Percentiles rank a stretch among this genome's conserved stretches.
Conservation (phyloP, 2,329 filamentous ascomycete genomes). For the Diaporthe aspalathi region DNA sequence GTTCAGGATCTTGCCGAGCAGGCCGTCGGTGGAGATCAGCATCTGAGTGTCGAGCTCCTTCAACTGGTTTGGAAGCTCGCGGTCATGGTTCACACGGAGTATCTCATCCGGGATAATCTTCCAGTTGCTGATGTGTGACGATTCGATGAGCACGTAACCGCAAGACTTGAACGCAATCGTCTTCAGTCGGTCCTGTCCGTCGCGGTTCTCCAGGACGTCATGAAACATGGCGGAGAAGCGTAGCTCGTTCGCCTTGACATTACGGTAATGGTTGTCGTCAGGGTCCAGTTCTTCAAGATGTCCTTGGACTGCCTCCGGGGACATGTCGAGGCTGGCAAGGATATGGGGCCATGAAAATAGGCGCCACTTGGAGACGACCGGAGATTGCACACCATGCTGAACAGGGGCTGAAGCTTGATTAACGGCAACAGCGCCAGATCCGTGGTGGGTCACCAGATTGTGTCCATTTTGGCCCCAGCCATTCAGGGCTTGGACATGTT, state of each 20-base stretch:
- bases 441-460: background rate
- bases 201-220: constrained; percentile 45
- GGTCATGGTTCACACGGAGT: constrained; percentile 34
- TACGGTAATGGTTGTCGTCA: background rate
- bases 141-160: constrained; percentile 65
- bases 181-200: constrained; percentile 46
- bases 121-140: constrained; percentile 51
- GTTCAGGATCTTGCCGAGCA: constrained; percentile 51
- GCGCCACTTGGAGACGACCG: constrained; percentile 42
- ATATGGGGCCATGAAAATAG: constrained; percentile 55
- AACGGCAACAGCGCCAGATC: constrained; percentile 12
- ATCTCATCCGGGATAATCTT: constrained; percentile 46
- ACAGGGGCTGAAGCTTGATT: background rate
- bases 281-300: background rate
- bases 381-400: background rate
- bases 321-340: constrained; percentile 53
- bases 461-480: background rate
- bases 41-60: constrained; percentile 44
- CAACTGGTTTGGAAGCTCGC: constrained; percentile 32
- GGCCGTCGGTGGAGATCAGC: constrained; percentile 51
- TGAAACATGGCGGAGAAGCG: constrained; percentile 40
- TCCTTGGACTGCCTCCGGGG: constrained; percentile 45
- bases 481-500: background rate
- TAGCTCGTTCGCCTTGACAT: constrained; percentile 11
- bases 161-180: constrained; percentile 68